Conservation (phyloP, 169 alveolate species). For the Fabrea salina region DNA sequence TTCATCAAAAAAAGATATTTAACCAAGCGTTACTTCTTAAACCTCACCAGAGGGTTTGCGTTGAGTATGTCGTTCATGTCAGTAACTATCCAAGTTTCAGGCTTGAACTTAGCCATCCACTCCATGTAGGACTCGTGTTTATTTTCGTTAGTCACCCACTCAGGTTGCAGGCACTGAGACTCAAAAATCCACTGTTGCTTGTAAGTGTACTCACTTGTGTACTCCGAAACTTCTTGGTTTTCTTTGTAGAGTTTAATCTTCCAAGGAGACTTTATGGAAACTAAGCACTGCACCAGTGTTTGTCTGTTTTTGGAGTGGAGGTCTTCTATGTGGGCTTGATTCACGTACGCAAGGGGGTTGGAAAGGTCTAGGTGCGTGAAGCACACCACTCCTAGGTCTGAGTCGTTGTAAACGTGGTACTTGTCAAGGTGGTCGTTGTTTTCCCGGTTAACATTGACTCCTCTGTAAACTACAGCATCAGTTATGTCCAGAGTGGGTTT, state of each 20-base stretch:
- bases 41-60: background rate
- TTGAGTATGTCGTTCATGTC: conserved; percentile 16
- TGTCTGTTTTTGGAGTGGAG: conserved; percentile 18
- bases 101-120: conserved; percentile 23
- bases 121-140: conserved; percentile 18
- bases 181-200: conserved; percentile 11
- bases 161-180: conserved; percentile 18
- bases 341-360: background rate
- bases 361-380: background rate
- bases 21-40: too few relatives aligned
- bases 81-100: background rate
- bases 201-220: background rate
- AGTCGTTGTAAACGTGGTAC: conserved; percentile 7
- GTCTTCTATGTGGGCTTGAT: conserved; percentile 17
- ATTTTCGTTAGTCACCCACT: background rate
- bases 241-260: background rate
- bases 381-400: conserved; percentile 1
- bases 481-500: background rate
- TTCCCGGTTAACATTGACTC: background rate
- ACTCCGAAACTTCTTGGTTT: background rate
- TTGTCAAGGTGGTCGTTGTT: background rate
- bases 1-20: too few relatives aligned
- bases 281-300: background rate
- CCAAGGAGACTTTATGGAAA: conserved; percentile 20
- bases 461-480: conserved; percentile 19